Percentiles rank a stretch among this genome's conserved stretches.
These are phyloP conservation scores for Coriaria nepalensis DNA, from an alignment of 306 rosid genomes.

Conservation along the genomic window DNA sequence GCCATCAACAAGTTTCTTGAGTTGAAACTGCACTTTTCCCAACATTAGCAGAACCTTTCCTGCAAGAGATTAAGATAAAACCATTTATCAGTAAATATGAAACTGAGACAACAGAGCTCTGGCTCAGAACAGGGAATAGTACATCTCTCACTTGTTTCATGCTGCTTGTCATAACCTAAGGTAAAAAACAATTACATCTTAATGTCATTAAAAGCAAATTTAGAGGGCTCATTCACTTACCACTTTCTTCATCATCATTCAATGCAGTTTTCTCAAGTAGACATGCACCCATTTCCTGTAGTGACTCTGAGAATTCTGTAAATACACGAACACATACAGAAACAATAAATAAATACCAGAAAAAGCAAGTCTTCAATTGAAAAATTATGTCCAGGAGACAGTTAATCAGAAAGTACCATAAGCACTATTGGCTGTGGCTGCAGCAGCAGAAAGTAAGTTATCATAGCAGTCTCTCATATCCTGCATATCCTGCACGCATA, in stretches of 20 bases:
- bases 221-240: slow-evolving; percentile 22
- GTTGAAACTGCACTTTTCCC: slow-evolving; percentile 70
- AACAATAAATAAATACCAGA: neutral
- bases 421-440: slow-evolving; percentile 88
- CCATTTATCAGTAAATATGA: neutral
- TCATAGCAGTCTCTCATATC: slow-evolving; percentile 92
- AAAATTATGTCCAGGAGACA: neutral
- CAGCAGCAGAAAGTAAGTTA: slow-evolving; percentile 84
- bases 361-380: neutral
- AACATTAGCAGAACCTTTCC: slow-evolving; percentile 69
- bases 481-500: slow-evolving; percentile 54
- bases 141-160: no score
- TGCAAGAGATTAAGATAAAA: slow-evolving; percentile 16
- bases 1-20: slow-evolving; percentile 70
- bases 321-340: slow-evolving; percentile 3
- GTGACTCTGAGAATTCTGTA: slow-evolving; percentile 80
- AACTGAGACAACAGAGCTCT: no score
- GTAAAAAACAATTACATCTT: neutral
- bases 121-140: no score
- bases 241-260: slow-evolving; percentile 80
- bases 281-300: slow-evolving; percentile 82
- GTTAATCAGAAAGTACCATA: slow-evolving; percentile 35
- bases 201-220: neutral
- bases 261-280: slow-evolving; percentile 90
- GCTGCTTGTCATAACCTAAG: neutral